Evolutionary conservation across 2,329 filamentous ascomycete genomes (phyloP).

Genomic region (Calonectria fujianensis): DNA sequence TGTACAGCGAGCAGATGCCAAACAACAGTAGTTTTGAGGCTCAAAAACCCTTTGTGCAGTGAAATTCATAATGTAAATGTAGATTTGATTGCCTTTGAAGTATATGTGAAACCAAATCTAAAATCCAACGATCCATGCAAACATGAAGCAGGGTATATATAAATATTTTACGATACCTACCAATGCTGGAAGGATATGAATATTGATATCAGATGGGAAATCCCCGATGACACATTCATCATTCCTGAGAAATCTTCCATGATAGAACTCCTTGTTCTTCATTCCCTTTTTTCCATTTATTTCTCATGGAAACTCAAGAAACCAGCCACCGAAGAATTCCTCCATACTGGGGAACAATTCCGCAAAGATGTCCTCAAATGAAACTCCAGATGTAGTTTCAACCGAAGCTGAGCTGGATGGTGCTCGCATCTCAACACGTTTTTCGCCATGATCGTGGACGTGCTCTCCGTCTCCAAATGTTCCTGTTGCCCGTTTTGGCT

Average conservation of each 20-base stretch:
- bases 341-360: constrained; percentile 19
- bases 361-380: background rate
- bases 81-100: no score
- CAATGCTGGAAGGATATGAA: background rate
- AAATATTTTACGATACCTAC: background rate
- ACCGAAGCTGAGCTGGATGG: background rate
- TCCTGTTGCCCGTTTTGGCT: no score
- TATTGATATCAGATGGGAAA: no score
- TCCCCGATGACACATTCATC: background rate
- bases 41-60: no score
- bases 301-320: background rate
- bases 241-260: background rate
- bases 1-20: no score
- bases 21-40: no score
- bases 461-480: background rate
- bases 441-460: background rate
- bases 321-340: constrained; percentile 3
- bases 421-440: background rate
- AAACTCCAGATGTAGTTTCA: background rate
- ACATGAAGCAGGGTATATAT: background rate
- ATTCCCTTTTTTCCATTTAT: background rate
- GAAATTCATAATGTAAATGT: no score
- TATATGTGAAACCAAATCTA: background rate
- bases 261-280: background rate
- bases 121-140: background rate